Conservation (phyloP, 129 eudicot genomes). For the Ambrosia artemisiifolia region DNA sequence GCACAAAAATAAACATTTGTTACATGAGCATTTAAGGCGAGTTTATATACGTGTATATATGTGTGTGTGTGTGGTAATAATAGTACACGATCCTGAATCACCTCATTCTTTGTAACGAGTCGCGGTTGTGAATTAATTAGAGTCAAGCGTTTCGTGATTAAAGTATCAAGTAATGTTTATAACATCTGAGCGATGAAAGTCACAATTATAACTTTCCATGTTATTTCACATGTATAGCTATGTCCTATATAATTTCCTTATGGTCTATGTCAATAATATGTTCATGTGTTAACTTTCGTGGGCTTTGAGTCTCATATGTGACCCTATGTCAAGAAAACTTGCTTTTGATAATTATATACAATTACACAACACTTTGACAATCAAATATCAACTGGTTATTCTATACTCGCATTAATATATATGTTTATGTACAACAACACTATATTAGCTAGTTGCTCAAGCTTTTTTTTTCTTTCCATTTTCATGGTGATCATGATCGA, state of each 20-base stretch:
- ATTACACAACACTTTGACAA: background rate
- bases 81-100: background rate
- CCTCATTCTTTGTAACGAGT: background rate
- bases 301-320: background rate
- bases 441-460: background rate
- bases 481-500: background rate
- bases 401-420: background rate
- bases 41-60: background rate
- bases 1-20: constrained; percentile 2
- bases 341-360: background rate
- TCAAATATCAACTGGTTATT: background rate
- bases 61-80: background rate
- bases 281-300: background rate
- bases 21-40: background rate
- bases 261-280: background rate
- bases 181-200: background rate
- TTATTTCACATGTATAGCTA: background rate
- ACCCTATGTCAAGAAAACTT: background rate
- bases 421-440: background rate
- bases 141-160: background rate
- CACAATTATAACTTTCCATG: background rate
- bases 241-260: too few species aligned
- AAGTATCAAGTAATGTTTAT: constrained; percentile 14
- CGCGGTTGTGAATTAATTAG: background rate
- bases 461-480: background rate